Percentiles rank a stretch among this genome's conserved stretches.
Conservation (phyloP, 345 rosid species). For the Gossypium arboreum region DNA sequence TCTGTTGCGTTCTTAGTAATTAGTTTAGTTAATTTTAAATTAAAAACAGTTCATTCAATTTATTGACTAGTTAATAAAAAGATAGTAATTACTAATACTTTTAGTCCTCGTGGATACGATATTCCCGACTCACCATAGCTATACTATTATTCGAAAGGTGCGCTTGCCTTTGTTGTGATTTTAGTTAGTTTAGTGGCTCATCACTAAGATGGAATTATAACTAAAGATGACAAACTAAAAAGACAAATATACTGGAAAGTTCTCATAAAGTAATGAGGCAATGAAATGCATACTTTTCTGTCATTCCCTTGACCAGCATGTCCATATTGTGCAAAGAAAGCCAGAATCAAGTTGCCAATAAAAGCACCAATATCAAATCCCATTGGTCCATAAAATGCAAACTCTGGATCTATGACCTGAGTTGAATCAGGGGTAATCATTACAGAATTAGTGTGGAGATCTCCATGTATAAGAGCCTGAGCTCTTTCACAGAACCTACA, state of each 20-base stretch:
- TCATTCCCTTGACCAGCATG: constrained; percentile 62
- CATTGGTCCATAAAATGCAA: constrained; percentile 89
- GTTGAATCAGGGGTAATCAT: constrained; percentile 89
- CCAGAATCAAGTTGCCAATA: constrained; percentile 80
- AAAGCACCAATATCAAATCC: constrained; percentile 92
- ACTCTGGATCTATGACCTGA: constrained; percentile 87
- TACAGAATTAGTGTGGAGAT: constrained; percentile 90
- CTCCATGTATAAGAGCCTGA: constrained; percentile 89
- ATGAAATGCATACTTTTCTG: constrained; percentile 45
- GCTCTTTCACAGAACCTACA: constrained; percentile 93
- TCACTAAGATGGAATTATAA: neutral
- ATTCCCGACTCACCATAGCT: too few species aligned
- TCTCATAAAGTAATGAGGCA: neutral
- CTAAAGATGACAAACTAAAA: neutral
- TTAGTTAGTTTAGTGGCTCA: too few species aligned
- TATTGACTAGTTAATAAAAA: too few species aligned
- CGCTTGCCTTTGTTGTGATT: too few species aligned
- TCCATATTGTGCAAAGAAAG: constrained; percentile 93
- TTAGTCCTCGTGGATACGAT: too few species aligned
- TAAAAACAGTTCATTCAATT: too few species aligned
- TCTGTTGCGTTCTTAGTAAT: too few species aligned
- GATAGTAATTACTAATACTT: too few species aligned
- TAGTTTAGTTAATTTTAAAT: too few species aligned
- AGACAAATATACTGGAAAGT: neutral
- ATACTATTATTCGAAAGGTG: too few species aligned